These are phyloP conservation scores for Letharia lupina DNA, from an alignment of 495 filamentous ascomycete species.

Conservation along the genomic window DNA sequence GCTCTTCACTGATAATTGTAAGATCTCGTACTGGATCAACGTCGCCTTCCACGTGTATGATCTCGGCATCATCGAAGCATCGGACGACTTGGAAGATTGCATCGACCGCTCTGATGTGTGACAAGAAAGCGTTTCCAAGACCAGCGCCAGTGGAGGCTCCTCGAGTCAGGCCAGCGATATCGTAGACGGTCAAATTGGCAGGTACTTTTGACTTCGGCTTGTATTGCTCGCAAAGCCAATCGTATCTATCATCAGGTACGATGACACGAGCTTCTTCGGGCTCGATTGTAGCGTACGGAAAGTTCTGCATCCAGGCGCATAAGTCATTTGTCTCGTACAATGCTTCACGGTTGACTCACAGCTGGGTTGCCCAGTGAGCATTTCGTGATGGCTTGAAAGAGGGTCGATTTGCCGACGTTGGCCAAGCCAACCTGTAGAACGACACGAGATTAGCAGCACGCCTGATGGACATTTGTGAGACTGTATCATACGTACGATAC, in stretches of 20 bases:
- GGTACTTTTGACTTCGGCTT: slow-evolving; percentile 93
- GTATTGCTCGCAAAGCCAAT: slow-evolving; percentile 94
- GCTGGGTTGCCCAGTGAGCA: slow-evolving; percentile 95
- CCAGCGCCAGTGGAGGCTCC: slow-evolving; percentile 96
- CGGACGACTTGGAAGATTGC: slow-evolving; percentile 99
- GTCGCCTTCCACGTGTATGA: slow-evolving; percentile 98
- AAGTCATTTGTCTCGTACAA: neutral
- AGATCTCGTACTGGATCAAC: slow-evolving; percentile 91
- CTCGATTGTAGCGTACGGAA: slow-evolving; percentile 97
- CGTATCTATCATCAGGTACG: slow-evolving; percentile 91
- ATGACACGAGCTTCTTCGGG: slow-evolving; percentile 98
- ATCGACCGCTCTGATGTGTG: slow-evolving; percentile 97
- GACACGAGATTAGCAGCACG: slow-evolving; percentile 19
- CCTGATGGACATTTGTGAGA: slow-evolving; percentile 18
- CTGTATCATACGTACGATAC: slow-evolving; percentile 78
- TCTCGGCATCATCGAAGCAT: slow-evolving; percentile 98
- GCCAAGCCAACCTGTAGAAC: slow-evolving; percentile 79
- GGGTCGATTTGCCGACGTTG: slow-evolving; percentile 98
- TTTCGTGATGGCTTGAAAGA: slow-evolving; percentile 99
- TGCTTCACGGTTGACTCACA: slow-evolving; percentile 35
- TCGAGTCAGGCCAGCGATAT: slow-evolving; percentile 95
- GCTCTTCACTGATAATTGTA: slow-evolving; percentile 92
- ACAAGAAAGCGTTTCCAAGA: slow-evolving; percentile 96
- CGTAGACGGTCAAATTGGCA: slow-evolving; percentile 96
- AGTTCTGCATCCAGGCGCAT: slow-evolving; percentile 55